Percentiles rank a stretch among this genome's conserved stretches.
phyloP scores from a whole-genome alignment of 257 asterid species.

The Rehmannia glutinosa region DNA sequence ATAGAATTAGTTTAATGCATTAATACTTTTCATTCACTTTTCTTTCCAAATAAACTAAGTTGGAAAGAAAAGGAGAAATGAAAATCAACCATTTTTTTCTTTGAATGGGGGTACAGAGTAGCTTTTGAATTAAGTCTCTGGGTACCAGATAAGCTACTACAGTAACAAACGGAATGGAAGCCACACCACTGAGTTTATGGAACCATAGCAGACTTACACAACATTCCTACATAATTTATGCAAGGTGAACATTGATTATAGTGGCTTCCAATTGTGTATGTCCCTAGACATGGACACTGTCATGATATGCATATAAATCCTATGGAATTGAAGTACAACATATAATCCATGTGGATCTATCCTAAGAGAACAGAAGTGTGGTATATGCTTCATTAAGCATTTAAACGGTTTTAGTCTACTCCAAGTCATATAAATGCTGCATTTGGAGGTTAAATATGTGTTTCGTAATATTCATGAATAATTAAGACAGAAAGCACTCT shows the following conservation, averaged over 20 bases:
- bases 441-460: background rate
- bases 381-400: slow-evolving; percentile 4
- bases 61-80: slow-evolving; percentile 1
- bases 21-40: background rate
- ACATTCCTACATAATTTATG: no score
- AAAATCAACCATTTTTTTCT: background rate
- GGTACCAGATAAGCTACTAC: background rate
- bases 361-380: slow-evolving; percentile 6
- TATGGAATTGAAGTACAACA: background rate
- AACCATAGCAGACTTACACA: no score
- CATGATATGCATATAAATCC: background rate
- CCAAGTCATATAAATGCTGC: slow-evolving; percentile 1
- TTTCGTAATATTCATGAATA: background rate
- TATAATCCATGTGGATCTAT: background rate
- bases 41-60: background rate
- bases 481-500: background rate
- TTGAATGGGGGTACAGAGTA: background rate
- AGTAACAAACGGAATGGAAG: background rate
- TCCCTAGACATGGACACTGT: background rate
- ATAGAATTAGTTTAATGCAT: background rate
- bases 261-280: no score
- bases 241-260: no score
- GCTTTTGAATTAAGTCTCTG: background rate
- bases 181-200: background rate
- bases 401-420: background rate